Percentiles rank a stretch among this genome's conserved stretches.
phyloP scores from a whole-genome alignment of 257 asterid genomes.

The Solanum medicagineum region DNA sequence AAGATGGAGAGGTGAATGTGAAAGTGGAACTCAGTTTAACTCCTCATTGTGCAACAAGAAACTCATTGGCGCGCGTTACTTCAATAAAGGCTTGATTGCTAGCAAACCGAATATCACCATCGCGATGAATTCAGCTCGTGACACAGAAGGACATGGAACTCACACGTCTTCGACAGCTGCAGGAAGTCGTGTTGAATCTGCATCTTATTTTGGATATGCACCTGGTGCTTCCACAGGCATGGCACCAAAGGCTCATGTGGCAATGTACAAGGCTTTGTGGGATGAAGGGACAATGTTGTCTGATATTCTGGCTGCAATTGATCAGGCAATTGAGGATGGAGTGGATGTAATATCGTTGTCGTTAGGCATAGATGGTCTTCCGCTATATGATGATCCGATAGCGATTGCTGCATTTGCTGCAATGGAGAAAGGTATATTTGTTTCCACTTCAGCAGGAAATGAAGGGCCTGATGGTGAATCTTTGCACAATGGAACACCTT shows the following conservation, averaged over 20 bases:
- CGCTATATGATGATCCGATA: slow-evolving; percentile 33
- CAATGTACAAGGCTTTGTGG: slow-evolving; percentile 61
- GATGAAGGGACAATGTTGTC: slow-evolving; percentile 31
- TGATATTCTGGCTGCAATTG: slow-evolving; percentile 46
- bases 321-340: slow-evolving; percentile 46
- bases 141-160: slow-evolving; percentile 57
- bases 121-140: slow-evolving; percentile 52
- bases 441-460: slow-evolving; percentile 65
- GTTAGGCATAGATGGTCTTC: slow-evolving; percentile 31
- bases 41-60: slow-evolving; percentile 59
- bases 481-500: slow-evolving; percentile 56
- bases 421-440: slow-evolving; percentile 57
- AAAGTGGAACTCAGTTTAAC: slow-evolving; percentile 43
- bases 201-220: slow-evolving; percentile 52
- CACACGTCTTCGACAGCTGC: slow-evolving; percentile 72
- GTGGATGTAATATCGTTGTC: slow-evolving; percentile 58
- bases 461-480: slow-evolving; percentile 32
- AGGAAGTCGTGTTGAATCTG: slow-evolving; percentile 36
- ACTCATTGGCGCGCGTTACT: slow-evolving; percentile 63
- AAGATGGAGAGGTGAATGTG: slow-evolving; percentile 56
- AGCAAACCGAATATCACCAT: slow-evolving; percentile 37
- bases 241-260: slow-evolving; percentile 55
- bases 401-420: slow-evolving; percentile 70
- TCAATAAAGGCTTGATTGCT: slow-evolving; percentile 49
- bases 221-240: slow-evolving; percentile 39